These are phyloP conservation scores for Tylopilus subfusipes DNA, from an alignment of 768 basidiomycete genomes.

Conservation along the genomic window DNA sequence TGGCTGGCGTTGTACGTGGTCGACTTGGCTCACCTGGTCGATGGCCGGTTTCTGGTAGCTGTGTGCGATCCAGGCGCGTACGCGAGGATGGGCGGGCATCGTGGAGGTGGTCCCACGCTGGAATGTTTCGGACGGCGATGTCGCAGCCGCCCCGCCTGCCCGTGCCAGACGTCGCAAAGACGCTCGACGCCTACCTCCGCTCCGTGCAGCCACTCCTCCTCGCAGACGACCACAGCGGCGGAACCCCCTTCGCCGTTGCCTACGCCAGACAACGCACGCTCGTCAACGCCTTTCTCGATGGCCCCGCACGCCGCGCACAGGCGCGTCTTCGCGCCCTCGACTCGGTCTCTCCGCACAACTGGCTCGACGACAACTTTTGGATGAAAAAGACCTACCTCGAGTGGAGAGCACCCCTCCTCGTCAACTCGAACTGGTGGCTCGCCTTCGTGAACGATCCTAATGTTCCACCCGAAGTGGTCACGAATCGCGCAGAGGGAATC, in stretches of 20 bases:
- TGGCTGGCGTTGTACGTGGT: background rate
- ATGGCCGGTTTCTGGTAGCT: conserved; percentile 60
- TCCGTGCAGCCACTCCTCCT: conserved; percentile 76
- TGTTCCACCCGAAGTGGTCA: conserved; percentile 45
- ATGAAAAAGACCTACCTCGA: conserved; percentile 81
- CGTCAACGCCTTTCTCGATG: conserved; percentile 15
- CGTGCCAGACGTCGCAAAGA: conserved; percentile 71
- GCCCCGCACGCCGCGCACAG: conserved; percentile 18
- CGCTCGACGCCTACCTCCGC: conserved; percentile 72
- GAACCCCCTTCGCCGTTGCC: conserved; percentile 39
- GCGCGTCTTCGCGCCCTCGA: conserved; percentile 60
- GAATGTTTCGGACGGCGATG: conserved; percentile 22
- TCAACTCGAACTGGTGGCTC: conserved; percentile 98
- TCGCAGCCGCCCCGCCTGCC: conserved; percentile 66
- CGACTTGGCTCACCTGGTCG: conserved; percentile 47
- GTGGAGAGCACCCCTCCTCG: conserved; percentile 77
- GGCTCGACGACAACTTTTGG: conserved; percentile 96
- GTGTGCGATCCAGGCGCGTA: conserved; percentile 52
- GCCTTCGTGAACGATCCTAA: conserved; percentile 71
- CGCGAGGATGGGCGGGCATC: conserved; percentile 27
- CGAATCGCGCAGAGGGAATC: conserved; percentile 34
- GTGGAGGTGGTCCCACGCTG: conserved; percentile 1
- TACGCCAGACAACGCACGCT: conserved; percentile 20
- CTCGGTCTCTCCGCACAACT: conserved; percentile 79
- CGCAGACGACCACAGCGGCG: conserved; percentile 65